Conservation (phyloP, 352 stramenopile species). For the Phytophthora lateralis region DNA sequence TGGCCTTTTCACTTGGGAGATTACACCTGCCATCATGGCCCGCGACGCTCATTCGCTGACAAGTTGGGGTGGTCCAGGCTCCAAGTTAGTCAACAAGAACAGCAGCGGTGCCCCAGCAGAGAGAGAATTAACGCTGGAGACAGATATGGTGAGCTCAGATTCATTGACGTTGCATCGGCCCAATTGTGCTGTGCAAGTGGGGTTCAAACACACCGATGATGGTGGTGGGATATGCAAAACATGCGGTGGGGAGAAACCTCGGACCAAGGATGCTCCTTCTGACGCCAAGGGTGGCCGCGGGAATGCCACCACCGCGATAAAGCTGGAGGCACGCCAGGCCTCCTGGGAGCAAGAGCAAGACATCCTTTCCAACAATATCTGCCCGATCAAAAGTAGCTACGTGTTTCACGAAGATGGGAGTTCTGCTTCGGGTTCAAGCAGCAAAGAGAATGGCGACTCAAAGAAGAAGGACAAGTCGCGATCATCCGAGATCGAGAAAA, state of each 20-base stretch:
- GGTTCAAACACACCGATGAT: slow-evolving; percentile 54
- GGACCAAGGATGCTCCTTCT: slow-evolving; percentile 25
- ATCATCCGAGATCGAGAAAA: slow-evolving; percentile 64
- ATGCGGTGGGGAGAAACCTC: slow-evolving; percentile 65
- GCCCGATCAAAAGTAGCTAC: slow-evolving; percentile 68
- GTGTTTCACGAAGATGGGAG: slow-evolving; percentile 70
- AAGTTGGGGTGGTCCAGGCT: slow-evolving; percentile 12
- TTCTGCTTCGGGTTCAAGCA: slow-evolving; percentile 3
- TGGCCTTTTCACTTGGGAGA: slow-evolving; percentile 86
- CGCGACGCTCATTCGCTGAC: slow-evolving; percentile 25
- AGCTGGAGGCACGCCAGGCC: slow-evolving; percentile 61
- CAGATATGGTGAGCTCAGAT: slow-evolving; percentile 36
- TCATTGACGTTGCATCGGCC: slow-evolving; percentile 48
- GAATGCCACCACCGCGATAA: slow-evolving; percentile 4
- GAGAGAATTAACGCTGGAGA: slow-evolving; percentile 47
- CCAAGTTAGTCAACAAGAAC: not conserved
- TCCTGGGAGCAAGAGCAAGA: slow-evolving; percentile 64
- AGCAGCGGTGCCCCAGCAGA: slow-evolving; percentile 27
- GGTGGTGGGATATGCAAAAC: slow-evolving; percentile 45
- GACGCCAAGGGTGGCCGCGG: slow-evolving; percentile 30
- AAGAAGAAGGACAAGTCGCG: slow-evolving; percentile 63
- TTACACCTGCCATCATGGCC: slow-evolving; percentile 47
- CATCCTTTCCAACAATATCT: slow-evolving; percentile 74
- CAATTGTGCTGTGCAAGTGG: slow-evolving; percentile 59
- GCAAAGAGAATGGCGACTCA: slow-evolving; percentile 32